These are phyloP conservation scores for Arthrobotrys sphaeroides DNA, from an alignment of 2,329 filamentous ascomycete species.

Conservation along the genomic window DNA sequence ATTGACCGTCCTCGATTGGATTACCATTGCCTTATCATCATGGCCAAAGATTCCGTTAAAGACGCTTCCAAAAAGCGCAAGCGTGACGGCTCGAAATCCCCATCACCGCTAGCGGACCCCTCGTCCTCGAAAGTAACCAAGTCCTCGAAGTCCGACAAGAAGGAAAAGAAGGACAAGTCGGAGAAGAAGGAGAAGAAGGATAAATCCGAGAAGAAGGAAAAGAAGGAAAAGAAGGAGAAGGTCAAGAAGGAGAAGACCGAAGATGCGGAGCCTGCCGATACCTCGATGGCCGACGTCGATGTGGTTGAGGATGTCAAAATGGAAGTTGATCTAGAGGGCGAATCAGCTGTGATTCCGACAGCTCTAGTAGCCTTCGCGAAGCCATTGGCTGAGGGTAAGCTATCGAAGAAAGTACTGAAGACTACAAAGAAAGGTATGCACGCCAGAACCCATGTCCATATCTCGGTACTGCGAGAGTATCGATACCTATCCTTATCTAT, in stretches of 20 bases:
- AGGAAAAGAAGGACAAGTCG: constrained; percentile 63
- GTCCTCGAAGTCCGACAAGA: constrained; percentile 60
- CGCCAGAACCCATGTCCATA: neutral
- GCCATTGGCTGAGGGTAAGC: constrained; percentile 82
- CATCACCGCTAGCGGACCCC: constrained; percentile 55
- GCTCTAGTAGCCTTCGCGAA: constrained; percentile 84
- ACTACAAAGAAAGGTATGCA: constrained; percentile 69
- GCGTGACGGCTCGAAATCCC: constrained; percentile 53
- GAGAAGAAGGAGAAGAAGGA: constrained; percentile 63
- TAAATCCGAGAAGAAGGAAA: constrained; percentile 75
- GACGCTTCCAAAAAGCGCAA: constrained; percentile 57
- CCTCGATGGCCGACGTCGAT: constrained; percentile 63
- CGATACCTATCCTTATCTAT: no score
- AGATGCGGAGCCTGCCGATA: constrained; percentile 65
- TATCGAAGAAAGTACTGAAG: constrained; percentile 73
- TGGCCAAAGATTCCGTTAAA: constrained; percentile 55
- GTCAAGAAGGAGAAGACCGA: constrained; percentile 62
- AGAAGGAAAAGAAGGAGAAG: constrained; percentile 67
- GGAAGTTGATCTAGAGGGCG: constrained; percentile 64
- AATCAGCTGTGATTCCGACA: constrained; percentile 46
- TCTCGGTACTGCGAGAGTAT: no score
- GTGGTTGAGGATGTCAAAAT: constrained; percentile 64
- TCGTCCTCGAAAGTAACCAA: constrained; percentile 60
- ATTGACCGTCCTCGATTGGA: constrained; percentile 24
- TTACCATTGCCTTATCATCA: constrained; percentile 28